Evolutionary conservation across 345 rosid species (phyloP).

Genomic region (Abelmoschus esculentus): DNA sequence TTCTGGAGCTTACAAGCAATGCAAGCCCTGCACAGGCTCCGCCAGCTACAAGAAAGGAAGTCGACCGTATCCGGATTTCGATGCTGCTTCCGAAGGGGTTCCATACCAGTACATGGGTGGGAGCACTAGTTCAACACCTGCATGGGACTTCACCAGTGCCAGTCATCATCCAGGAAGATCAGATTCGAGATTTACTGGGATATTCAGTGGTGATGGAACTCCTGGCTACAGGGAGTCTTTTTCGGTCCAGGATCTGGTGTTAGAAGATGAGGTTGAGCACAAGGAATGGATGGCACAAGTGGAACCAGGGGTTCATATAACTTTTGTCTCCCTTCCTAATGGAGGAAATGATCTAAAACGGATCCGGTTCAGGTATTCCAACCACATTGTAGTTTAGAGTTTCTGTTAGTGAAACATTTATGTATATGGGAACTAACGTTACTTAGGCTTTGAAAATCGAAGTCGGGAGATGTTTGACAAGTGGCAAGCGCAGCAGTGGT

Average conservation of each 20-base stretch:
- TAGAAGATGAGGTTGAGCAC: slow-evolving; percentile 67
- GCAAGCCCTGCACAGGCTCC: slow-evolving; percentile 81
- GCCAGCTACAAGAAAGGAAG: slow-evolving; percentile 59
- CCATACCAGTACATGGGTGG: slow-evolving; percentile 68
- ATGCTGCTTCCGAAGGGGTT: slow-evolving; percentile 69
- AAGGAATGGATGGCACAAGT: slow-evolving; percentile 99
- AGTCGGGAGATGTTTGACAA: slow-evolving; percentile 97
- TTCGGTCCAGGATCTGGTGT: slow-evolving; percentile 59
- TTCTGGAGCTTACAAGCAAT: slow-evolving; percentile 71
- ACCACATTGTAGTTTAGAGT: background rate
- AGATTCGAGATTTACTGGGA: slow-evolving; percentile 42
- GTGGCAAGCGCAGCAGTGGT: slow-evolving; percentile 98
- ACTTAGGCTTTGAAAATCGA: slow-evolving; percentile 22
- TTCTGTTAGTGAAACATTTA: no score
- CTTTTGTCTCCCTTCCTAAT: slow-evolving; percentile 77
- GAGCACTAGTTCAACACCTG: slow-evolving; percentile 83
- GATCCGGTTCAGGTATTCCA: slow-evolving; percentile 71
- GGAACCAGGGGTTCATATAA: slow-evolving; percentile 96
- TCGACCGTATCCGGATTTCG: slow-evolving; percentile 57
- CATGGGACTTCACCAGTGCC: slow-evolving; percentile 72
- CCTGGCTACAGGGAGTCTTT: slow-evolving; percentile 34
- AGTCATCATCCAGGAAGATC: slow-evolving; percentile 35
- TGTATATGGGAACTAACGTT: slow-evolving; percentile 16
- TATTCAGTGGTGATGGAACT: slow-evolving; percentile 36
- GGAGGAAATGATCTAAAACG: slow-evolving; percentile 96